Evolutionary conservation across 345 rosid genomes (phyloP), one percentile per base, ranked within the genome.

Genomic region (Dimocarpus longan): DNA sequence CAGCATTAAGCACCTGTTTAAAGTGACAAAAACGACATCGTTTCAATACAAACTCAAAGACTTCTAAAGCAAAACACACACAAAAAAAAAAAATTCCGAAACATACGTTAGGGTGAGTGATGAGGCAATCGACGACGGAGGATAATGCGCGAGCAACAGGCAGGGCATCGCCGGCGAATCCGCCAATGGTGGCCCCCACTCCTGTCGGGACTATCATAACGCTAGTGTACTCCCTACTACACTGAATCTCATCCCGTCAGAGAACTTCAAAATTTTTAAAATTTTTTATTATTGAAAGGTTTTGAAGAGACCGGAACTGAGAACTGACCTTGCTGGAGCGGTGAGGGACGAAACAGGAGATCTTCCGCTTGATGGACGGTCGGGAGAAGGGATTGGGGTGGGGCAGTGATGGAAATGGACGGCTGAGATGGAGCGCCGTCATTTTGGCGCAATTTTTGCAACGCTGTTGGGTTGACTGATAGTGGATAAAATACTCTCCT

Each of bases 151-250:
- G 89, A 78, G 89, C 89, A 56, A 89, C 87, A 0, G 94, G 90
- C 79, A 89, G 75, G 26, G 91, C 90, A 76, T 91, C 94, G 5
- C 92, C 94, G 12, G 92, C 92, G 63, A 76, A 91, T 18, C 94
- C 92, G 48, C 92, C 94, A 18, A 89, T 85, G 68, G 87, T 62
- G 22, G 92, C 92, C 3, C 92, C 92, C 1, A 89, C 91, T 40
- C 92, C 91, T 0, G 94, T 87, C 26, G 91, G 94, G 37, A 89
- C 89, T 76, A 89, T 87, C 91, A 89, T 82, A 40, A 90, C 92
- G 78, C 89, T 89, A 2, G 92, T 89, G 83, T 90, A 90, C 37
- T 84, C 90, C 85, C 86, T 85, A 78, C 79, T 83, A 48, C 85
- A 84, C 89, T 88, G 89, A 75, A 75, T 68, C 46, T 40, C 16